phyloP scores from a whole-genome alignment of 805 yeast species.

The Clavispora fructus region DNA sequence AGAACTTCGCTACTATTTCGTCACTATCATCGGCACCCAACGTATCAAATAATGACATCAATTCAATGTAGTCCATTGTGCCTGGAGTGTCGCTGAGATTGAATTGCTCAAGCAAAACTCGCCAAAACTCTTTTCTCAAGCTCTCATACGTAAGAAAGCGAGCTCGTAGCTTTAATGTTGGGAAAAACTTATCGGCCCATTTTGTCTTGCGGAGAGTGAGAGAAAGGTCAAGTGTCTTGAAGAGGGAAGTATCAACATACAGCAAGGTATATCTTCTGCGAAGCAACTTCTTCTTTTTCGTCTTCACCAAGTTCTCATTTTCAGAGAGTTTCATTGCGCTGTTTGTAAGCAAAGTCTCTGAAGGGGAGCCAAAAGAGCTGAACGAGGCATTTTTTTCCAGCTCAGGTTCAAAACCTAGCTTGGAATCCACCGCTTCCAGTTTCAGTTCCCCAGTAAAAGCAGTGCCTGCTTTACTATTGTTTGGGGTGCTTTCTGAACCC shows the following conservation, averaged over 20 bases:
- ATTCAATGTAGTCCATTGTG: slow-evolving; percentile 51
- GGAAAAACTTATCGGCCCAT: slow-evolving; percentile 37
- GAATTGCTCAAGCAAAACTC: slow-evolving; percentile 51
- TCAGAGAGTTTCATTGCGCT: slow-evolving; percentile 21
- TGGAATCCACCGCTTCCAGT: neutral
- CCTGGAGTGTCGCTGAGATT: slow-evolving; percentile 32
- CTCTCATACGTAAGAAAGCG: slow-evolving; percentile 62
- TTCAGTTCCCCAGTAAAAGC: neutral
- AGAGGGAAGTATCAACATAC: slow-evolving; percentile 36
- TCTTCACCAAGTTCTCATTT: slow-evolving; percentile 27
- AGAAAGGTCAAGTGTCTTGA: slow-evolving; percentile 37
- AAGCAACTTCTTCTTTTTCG: slow-evolving; percentile 24
- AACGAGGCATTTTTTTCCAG: neutral
- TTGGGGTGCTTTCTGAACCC: neutral
- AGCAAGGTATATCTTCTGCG: slow-evolving; percentile 25
- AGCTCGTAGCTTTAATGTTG: slow-evolving; percentile 54
- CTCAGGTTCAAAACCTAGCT: neutral
- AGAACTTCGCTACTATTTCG: slow-evolving; percentile 50
- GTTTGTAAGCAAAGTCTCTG: slow-evolving; percentile 8
- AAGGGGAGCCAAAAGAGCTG: slow-evolving; percentile 2
- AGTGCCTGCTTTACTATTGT: neutral
- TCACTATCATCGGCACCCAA: slow-evolving; percentile 50
- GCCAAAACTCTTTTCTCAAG: slow-evolving; percentile 68
- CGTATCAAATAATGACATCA: slow-evolving; percentile 59
- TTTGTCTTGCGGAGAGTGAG: slow-evolving; percentile 27